phyloP scores from a whole-genome alignment of 257 asterid genomes.

The Ophiorrhiza pumila region DNA sequence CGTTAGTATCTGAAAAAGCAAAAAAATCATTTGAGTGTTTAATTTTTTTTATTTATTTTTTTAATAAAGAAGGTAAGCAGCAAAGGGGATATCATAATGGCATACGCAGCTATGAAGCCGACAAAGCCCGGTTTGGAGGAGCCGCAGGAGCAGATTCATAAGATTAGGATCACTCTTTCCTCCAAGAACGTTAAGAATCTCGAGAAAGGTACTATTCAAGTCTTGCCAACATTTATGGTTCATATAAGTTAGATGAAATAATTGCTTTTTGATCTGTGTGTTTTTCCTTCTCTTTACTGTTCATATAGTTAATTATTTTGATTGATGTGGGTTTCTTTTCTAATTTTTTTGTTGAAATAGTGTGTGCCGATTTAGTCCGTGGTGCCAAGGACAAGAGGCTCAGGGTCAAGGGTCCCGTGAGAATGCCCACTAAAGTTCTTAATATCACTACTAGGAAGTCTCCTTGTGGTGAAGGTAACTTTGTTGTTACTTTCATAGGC shows the following conservation, averaged over 20 bases:
- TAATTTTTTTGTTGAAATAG: conserved; percentile 27
- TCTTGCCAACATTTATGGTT: not conserved
- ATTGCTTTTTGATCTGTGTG: not conserved
- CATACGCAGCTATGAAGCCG: conserved; percentile 44
- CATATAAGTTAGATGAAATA: not conserved
- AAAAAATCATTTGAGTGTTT: too few relatives aligned
- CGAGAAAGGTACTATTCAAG: conserved; percentile 27
- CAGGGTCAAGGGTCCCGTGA: conserved; percentile 79
- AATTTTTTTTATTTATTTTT: too few relatives aligned
- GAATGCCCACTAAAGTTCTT: conserved; percentile 83
- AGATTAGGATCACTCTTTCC: conserved; percentile 49
- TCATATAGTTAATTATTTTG: not conserved
- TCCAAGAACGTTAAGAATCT: conserved; percentile 44
- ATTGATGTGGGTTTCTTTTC: not conserved
- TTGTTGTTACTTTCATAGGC: not conserved
- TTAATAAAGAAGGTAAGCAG: not conserved
- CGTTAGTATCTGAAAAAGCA: too few relatives aligned
- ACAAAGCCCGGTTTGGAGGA: conserved; percentile 41
- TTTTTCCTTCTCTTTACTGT: not conserved
- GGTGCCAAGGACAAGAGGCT: conserved; percentile 82
- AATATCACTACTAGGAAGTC: conserved; percentile 70
- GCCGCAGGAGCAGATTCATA: conserved; percentile 38
- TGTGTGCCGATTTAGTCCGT: conserved; percentile 73
- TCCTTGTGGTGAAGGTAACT: conserved; percentile 81
- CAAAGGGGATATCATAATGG: conserved; percentile 20